Conservation (phyloP, 441 rosid genomes). For the Jatropha multifida region DNA sequence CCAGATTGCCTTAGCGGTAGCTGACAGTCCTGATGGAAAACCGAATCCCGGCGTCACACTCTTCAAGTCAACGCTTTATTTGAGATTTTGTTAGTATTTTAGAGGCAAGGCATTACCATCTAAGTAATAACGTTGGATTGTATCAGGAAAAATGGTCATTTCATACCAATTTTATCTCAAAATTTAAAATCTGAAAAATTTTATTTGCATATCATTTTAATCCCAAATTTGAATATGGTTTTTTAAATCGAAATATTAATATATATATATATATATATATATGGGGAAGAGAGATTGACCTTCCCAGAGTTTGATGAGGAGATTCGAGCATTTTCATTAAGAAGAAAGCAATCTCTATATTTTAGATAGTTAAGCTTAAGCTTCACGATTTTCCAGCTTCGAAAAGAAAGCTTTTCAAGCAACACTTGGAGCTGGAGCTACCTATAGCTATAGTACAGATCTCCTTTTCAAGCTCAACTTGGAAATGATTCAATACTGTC, state of each 20-base stretch:
- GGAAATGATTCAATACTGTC: not conserved
- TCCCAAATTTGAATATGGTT: too few species aligned
- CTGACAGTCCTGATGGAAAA: not conserved
- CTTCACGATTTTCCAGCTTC: conserved; percentile 36
- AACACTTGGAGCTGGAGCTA: conserved; percentile 2
- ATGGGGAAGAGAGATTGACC: not conserved
- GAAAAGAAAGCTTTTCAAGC: conserved; percentile 20
- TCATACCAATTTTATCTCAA: too few species aligned
- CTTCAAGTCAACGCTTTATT: conserved; percentile 15
- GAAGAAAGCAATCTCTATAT: not conserved
- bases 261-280: not conserved
- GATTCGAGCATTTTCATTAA: conserved; percentile 32
- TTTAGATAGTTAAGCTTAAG: conserved; percentile 22
- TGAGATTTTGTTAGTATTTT: too few species aligned
- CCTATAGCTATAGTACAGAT: not conserved
- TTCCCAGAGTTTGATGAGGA: conserved; percentile 25
- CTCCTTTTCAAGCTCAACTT: conserved; percentile 9
- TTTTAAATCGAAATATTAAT: too few species aligned
- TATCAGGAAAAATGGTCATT: too few species aligned
- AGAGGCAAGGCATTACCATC: too few species aligned
- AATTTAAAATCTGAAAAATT: too few species aligned
- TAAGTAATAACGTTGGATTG: too few species aligned
- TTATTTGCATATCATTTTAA: too few species aligned
- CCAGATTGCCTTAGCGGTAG: conserved; percentile 8
- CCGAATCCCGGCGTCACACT: not conserved